phyloP scores from a whole-genome alignment of 1,284 basidiomycete species.

The Inonotus obliquus region DNA sequence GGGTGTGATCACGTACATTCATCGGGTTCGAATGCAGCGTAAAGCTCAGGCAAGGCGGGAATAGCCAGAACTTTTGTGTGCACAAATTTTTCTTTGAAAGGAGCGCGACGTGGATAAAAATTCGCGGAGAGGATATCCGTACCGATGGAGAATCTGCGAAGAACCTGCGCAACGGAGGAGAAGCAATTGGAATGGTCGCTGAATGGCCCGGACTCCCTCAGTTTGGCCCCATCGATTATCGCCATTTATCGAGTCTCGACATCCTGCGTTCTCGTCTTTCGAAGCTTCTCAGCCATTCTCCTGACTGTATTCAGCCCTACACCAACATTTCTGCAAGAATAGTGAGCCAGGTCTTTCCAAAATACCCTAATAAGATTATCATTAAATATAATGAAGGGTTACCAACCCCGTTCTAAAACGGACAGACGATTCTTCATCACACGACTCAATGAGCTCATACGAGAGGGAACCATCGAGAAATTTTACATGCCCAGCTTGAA shows the following conservation, averaged over 20 bases:
- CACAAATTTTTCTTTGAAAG: slow-evolving; percentile 76
- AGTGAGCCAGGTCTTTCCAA: slow-evolving; percentile 36
- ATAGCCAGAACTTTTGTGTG: slow-evolving; percentile 69
- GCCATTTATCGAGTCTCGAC: slow-evolving; percentile 67
- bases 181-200: slow-evolving; percentile 27
- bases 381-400: slow-evolving; percentile 50
- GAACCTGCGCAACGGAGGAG: slow-evolving; percentile 27
- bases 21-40: slow-evolving; percentile 38
- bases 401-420: slow-evolving; percentile 61
- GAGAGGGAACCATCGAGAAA: slow-evolving; percentile 67
- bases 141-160: slow-evolving; percentile 32
- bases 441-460: slow-evolving; percentile 63
- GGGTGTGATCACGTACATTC: slow-evolving; percentile 6
- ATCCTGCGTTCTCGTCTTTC: slow-evolving; percentile 62
- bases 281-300: slow-evolving; percentile 62
- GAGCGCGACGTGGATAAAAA: slow-evolving; percentile 63
- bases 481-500: slow-evolving; percentile 57
- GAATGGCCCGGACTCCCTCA: slow-evolving; percentile 31
- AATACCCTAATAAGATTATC: neutral
- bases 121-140: slow-evolving; percentile 57
- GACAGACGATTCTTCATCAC: slow-evolving; percentile 75
- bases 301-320: slow-evolving; percentile 60
- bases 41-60: slow-evolving; percentile 71
- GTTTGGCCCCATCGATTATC: slow-evolving; percentile 70
- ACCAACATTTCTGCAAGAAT: slow-evolving; percentile 67